Evolutionary conservation across 2,329 filamentous ascomycete species (phyloP).

Genomic region (Trichoderma breve): DNA sequence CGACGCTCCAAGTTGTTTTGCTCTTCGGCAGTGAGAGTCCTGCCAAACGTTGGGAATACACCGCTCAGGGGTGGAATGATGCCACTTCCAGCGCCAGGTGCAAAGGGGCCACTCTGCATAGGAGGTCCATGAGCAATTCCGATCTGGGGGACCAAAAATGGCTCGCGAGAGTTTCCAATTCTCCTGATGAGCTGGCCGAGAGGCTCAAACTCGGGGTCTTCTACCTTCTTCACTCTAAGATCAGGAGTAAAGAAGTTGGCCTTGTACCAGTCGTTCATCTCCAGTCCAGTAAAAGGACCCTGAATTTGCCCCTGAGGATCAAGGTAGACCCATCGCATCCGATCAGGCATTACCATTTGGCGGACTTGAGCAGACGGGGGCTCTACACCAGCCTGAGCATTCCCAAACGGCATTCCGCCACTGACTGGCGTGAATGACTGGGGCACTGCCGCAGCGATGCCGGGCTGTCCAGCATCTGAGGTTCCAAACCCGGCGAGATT

Average conservation of each 20-base stretch:
- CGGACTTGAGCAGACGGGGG: constrained; percentile 68
- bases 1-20: constrained; percentile 94
- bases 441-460: constrained; percentile 32
- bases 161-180: constrained; percentile 95
- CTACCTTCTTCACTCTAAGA: constrained; percentile 88
- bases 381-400: constrained; percentile 39
- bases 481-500: constrained; percentile 39
- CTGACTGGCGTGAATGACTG: constrained; percentile 39
- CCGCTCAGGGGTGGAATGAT: constrained; percentile 86
- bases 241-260: constrained; percentile 96
- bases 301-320: constrained; percentile 91
- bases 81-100: constrained; percentile 52
- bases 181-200: constrained; percentile 90
- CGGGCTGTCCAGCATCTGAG: constrained; percentile 38
- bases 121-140: constrained; percentile 87
- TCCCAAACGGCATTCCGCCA: constrained; percentile 37
- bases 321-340: constrained; percentile 98
- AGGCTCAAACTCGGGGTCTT: constrained; percentile 92
- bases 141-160: constrained; percentile 96
- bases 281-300: constrained; percentile 90
- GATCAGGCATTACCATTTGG: constrained; percentile 98
- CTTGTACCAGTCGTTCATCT: constrained; percentile 99
- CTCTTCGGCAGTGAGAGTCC: constrained; percentile 93
- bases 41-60: constrained; percentile 93
- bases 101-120: constrained; percentile 48